These are phyloP conservation scores for Austroboletus niveus DNA, from an alignment of 1,284 basidiomycete species.

Conservation along the genomic window DNA sequence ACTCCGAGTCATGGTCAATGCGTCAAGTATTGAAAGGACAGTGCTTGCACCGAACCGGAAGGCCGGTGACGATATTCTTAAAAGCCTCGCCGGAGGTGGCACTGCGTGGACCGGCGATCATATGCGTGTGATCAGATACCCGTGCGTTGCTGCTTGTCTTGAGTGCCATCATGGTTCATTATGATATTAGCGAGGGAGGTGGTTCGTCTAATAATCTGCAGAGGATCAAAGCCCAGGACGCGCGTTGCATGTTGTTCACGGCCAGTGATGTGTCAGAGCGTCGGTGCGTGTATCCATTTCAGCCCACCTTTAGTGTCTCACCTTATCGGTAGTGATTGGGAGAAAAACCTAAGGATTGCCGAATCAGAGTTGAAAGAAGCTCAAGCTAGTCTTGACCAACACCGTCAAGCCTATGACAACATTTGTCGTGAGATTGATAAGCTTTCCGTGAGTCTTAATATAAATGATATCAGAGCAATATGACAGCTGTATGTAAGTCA, in stretches of 20 bases:
- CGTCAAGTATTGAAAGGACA: conserved; percentile 67
- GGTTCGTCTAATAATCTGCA: conserved; percentile 44
- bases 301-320: not conserved
- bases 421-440: conserved; percentile 15
- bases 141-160: conserved; percentile 41
- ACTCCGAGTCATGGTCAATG: conserved; percentile 80
- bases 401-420: conserved; percentile 22
- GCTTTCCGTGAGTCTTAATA: conserved; percentile 19
- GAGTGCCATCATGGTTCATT: conserved; percentile 4
- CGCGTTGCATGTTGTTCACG: conserved; percentile 51
- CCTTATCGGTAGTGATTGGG: conserved; percentile 24
- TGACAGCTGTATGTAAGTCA: conserved; percentile 18
- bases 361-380: conserved; percentile 26
- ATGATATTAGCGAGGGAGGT: conserved; percentile 57
- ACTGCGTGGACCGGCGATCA: conserved; percentile 60
- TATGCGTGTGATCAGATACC: conserved; percentile 60
- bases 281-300: conserved; percentile 25
- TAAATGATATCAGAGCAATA: not conserved
- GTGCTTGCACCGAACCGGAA: conserved; percentile 63
- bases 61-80: conserved; percentile 56
- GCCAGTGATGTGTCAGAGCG: conserved; percentile 34
- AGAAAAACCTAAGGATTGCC: conserved; percentile 24
- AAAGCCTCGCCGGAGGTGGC: conserved; percentile 45
- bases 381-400: conserved; percentile 17
- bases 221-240: conserved; percentile 38